Evolutionary conservation across 2,329 filamentous ascomycete genomes (phyloP).

Genomic region (Cephalotrichum gorgonifer): DNA sequence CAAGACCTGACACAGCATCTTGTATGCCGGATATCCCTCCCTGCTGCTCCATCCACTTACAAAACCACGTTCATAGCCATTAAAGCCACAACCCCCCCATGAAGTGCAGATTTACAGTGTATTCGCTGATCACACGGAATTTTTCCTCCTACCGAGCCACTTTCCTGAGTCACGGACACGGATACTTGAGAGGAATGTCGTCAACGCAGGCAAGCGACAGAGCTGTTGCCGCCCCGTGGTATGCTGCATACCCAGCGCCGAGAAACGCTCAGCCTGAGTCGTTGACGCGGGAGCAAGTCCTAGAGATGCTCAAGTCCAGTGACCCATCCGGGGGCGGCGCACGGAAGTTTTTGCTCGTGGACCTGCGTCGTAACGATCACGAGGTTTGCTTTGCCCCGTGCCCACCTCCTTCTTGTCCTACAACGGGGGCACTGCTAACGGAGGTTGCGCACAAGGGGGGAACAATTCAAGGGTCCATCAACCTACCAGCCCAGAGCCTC

Average conservation of each 20-base stretch:
- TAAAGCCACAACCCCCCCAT: too few species aligned
- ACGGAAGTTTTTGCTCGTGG: slow-evolving; percentile 33
- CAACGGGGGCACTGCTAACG: background rate
- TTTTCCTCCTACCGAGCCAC: too few species aligned
- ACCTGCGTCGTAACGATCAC: slow-evolving; percentile 33
- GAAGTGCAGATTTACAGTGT: too few species aligned
- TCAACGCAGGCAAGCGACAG: background rate
- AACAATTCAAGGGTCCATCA: slow-evolving; percentile 42
- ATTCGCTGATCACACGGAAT: too few species aligned
- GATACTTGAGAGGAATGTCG: too few species aligned
- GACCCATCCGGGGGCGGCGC: slow-evolving; percentile 13
- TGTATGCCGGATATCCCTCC: too few species aligned
- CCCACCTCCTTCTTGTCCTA: background rate
- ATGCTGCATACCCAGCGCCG: slow-evolving; percentile 26
- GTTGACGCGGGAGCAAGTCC: slow-evolving; percentile 21
- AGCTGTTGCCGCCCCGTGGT: slow-evolving; percentile 19
- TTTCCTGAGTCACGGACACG: too few species aligned
- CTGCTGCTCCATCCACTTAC: too few species aligned
- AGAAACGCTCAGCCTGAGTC: slow-evolving; percentile 13
- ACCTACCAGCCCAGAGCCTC: slow-evolving; percentile 37
- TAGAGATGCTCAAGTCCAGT: slow-evolving; percentile 20
- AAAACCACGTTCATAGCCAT: too few species aligned
- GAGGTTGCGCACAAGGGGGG: slow-evolving; percentile 31
- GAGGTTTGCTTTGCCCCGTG: slow-evolving; percentile 25
- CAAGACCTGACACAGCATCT: too few species aligned